Evolutionary conservation across 495 filamentous ascomycete species (phyloP), one percentile per base, ranked within the genome.

Genomic region (Neurospora sp.): DNA sequence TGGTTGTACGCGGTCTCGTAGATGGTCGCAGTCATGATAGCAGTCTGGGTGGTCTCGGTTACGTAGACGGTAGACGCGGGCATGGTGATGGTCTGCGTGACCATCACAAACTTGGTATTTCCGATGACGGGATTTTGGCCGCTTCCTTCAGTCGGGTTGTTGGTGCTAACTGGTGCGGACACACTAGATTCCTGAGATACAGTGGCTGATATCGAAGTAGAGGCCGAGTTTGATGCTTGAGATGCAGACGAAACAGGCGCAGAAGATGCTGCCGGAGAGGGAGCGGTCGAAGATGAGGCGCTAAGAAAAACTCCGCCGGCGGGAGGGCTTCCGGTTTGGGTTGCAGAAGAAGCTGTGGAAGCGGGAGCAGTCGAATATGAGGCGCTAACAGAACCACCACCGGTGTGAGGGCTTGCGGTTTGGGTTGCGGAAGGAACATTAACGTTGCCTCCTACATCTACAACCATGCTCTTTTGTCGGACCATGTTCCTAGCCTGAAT

Each of bases 1-100:
- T 65, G 22, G 27, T 65, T 65, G 27, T 31, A 18, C 7, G 53
- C 27, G 27, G 53, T 35, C 12, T 35, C 27, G 53, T 16, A 35
- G 14, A 65, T 37, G 53, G 53, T 65, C 14, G 53, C 27, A 65
- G 53, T 65, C 53, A 27, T 27, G 27, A 3, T 14, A 65, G 5
- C 14, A 65, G 14, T 18, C 53, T 12, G 20, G 27, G 42, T 45
- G 9, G 10, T 75, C 35, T 53, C 39, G 41, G 75, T 79, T 22
- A 75, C 53, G 31, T 73, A 75, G 39, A 76, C 4, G 59, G 75
- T 78, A 10, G 70, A 71, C 35, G 59, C 71, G 44, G 78, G 74
- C 1, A 78, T 75, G 16, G 72, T 75, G 5, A 75, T 73, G 16
- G 78, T 80, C 22, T 77, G 70, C 12, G 76, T 80, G 38, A 77